Conservation (phyloP, 306 rosid species). For the Casuarina cunninghamiana region DNA sequence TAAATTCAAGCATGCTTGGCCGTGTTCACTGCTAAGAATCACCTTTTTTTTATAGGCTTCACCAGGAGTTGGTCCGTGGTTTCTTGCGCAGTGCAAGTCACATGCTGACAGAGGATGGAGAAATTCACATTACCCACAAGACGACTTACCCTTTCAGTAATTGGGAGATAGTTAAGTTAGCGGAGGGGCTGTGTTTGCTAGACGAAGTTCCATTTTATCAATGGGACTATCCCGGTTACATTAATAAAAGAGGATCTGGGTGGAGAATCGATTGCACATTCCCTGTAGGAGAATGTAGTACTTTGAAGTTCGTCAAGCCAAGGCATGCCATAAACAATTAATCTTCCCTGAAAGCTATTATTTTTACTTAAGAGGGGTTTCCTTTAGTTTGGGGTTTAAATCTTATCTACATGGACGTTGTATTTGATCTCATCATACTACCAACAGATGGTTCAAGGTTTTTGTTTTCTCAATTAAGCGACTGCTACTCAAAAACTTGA, state of each 20-base stretch:
- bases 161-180: slow-evolving; percentile 34
- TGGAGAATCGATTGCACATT: background rate
- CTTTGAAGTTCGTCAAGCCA: slow-evolving; percentile 20
- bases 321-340: background rate
- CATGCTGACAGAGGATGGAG: slow-evolving; percentile 19
- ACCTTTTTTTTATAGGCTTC: slow-evolving; percentile 24
- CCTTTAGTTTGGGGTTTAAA: no score
- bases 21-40: background rate
- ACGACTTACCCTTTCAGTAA: slow-evolving; percentile 15
- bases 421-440: no score
- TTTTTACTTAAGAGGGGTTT: no score
- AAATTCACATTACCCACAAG: slow-evolving; percentile 56
- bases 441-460: no score
- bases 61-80: slow-evolving; percentile 25
- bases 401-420: no score
- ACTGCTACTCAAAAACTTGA: no score
- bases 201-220: background rate
- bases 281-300: slow-evolving; percentile 30
- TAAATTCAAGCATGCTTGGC: background rate
- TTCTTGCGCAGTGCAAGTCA: slow-evolving; percentile 23
- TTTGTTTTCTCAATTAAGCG: no score
- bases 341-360: background rate
- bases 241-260: slow-evolving; percentile 34
- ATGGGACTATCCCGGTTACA: slow-evolving; percentile 20
- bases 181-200: background rate